Evolutionary conservation across 345 rosid genomes (phyloP), one percentile per base, ranked within the genome.

Genomic region (Populus euphratica): DNA sequence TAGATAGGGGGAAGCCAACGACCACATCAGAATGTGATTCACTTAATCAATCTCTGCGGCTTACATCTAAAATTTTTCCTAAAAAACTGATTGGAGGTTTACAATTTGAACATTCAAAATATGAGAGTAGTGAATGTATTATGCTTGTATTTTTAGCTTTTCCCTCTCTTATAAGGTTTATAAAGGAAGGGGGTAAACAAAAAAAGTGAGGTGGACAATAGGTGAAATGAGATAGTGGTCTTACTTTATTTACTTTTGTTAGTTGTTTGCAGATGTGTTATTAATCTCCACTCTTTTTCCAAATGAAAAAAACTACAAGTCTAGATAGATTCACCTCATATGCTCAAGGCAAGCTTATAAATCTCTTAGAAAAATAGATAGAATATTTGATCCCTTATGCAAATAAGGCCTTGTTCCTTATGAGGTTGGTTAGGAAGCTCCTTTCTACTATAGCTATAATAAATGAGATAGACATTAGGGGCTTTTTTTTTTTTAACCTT

Each of bases 121-220:
- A 52, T 52, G 23, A 52, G 23, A 52, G 59, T n/a, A 18, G 7
- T 52, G 10, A 23, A 0, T 52, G 59, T 52, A 0, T 52, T 52
- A 52, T 52, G 8, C 10, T 17, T 52, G 10, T 18, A 33, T 54
- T 72, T 50, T n/a, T 50, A 23, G 44, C 20, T 66, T 72, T 29
- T n/a, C 18, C 66, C 11, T 71, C 5, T 33, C 4, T 27, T 1
- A n/a, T 73, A 80, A 89, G 90, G 84, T 73, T 73, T 83, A 56
- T 81, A 41, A 65, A 43, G 33, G 44, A 82, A 14, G 80, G 77
- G 39, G 38, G 72, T 8, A 68, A 82, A 75, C 41, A 86, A 81
- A 81, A 87, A 87, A 72, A 80, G 87, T 86, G 68, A 82, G 80
- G 20, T 87, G 88, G 92, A 81, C 79, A n/a, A 78, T 86, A 85